Conservation (phyloP, 768 basidiomycete species). For the Krasilnikovozyma curviuscula region DNA sequence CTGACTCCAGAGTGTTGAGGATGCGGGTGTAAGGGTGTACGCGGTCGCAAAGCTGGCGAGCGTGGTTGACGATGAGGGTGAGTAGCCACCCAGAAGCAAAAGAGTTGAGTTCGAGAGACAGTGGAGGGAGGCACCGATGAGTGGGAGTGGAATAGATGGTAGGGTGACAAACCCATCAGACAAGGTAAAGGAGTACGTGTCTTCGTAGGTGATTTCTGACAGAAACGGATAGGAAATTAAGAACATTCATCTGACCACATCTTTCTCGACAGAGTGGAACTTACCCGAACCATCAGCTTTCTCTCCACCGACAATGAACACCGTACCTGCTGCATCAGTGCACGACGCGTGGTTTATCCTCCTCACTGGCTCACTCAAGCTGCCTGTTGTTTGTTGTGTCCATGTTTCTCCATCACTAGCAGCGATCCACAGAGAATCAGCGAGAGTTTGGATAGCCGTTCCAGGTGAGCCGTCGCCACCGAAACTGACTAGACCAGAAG, state of each 20-base stretch:
- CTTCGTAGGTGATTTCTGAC: background rate
- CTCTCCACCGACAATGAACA: no score
- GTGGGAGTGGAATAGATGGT: constrained; percentile 1
- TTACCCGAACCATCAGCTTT: constrained; percentile 3
- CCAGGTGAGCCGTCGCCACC: constrained; percentile 3
- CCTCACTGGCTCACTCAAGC: background rate
- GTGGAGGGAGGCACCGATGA: constrained; percentile 8
- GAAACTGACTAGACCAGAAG: background rate
- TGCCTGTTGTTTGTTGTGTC: no score
- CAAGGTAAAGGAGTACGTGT: background rate
- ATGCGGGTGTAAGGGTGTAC: constrained; percentile 7
- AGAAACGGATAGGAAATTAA: no score
- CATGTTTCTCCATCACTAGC: background rate
- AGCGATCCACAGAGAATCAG: constrained; percentile 1
- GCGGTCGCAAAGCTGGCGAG: background rate
- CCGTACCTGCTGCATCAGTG: no score
- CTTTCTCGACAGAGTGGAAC: background rate
- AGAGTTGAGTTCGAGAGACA: constrained; percentile 8
- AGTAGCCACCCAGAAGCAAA: constrained; percentile 9
- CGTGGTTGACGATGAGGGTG: background rate
- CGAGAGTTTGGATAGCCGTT: background rate
- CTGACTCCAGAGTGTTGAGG: background rate
- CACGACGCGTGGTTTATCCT: background rate
- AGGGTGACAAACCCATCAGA: background rate
- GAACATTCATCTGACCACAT: background rate